A percentile compares a stretch with the other conserved stretches of the same genome.
Evolutionary conservation across 306 rosid species (phyloP).

Genomic region (Lablab purpureus): DNA sequence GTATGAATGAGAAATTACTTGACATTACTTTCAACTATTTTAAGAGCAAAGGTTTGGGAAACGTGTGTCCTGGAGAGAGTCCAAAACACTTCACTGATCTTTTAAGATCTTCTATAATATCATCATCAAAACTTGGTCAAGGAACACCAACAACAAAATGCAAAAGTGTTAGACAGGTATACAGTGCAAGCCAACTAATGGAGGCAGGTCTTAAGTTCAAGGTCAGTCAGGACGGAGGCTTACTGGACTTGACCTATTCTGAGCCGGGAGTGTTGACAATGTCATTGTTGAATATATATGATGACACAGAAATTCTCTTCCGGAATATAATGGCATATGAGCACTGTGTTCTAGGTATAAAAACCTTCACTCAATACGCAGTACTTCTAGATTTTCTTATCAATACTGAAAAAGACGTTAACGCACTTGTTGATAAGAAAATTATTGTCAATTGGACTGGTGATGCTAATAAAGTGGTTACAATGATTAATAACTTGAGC

Average conservation of each 20-base stretch:
- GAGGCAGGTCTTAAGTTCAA: constrained; percentile 49
- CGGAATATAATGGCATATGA: constrained; percentile 50
- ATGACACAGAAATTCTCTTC: neutral
- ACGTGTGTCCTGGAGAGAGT: neutral
- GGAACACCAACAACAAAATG: too few species aligned
- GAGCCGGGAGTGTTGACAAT: constrained; percentile 37
- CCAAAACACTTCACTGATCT: constrained; percentile 33
- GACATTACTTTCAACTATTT: neutral
- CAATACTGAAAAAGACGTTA: neutral
- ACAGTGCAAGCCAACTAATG: constrained; percentile 32
- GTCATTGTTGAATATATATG: constrained; percentile 13
- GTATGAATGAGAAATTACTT: neutral
- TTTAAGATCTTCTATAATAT: constrained; percentile 6
- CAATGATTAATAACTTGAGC: neutral
- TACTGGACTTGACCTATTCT: constrained; percentile 34
- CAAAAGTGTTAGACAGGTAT: neutral
- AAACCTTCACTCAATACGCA: too few species aligned
- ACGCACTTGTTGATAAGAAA: neutral
- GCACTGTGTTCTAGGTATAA: accelerated
- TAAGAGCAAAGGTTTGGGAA: neutral
- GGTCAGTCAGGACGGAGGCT: neutral
- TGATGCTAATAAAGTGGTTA: neutral
- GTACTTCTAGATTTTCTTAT: constrained; percentile 37
- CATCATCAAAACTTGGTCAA: too few species aligned
- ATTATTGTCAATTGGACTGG: neutral